Percentiles rank a stretch among this genome's conserved stretches.
phyloP scores from a whole-genome alignment of 371 early-diverging fungal genomes.

The Nosema muscidifuracis region DNA sequence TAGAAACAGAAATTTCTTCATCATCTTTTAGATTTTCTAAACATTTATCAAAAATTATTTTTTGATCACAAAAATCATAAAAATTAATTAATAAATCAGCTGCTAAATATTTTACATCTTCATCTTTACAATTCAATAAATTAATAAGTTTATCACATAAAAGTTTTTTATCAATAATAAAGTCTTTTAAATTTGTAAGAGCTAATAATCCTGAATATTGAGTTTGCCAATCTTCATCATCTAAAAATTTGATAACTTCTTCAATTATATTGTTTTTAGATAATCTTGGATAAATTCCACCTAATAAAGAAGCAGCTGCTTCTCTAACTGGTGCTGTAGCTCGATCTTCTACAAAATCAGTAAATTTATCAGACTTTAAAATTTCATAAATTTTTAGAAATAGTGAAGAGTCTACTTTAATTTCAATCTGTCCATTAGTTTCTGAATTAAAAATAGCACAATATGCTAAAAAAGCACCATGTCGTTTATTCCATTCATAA shows the following conservation, averaged over 20 bases:
- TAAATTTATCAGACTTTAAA: conserved; percentile 61
- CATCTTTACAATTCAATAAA: conserved; percentile 53
- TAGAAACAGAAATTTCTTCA: conserved; percentile 53
- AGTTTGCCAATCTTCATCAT: conserved; percentile 59
- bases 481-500: conserved; percentile 58
- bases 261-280: conserved; percentile 31
- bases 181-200: conserved; percentile 31
- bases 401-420: conserved; percentile 24
- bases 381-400: conserved; percentile 54
- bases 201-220: conserved; percentile 60
- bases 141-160: conserved; percentile 22
- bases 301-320: conserved; percentile 51
- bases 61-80: conserved; percentile 2
- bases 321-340: conserved; percentile 61
- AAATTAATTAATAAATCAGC: conserved; percentile 53
- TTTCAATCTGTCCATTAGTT: conserved; percentile 26
- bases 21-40: conserved; percentile 54
- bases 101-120: conserved; percentile 60
- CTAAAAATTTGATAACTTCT: conserved; percentile 35
- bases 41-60: conserved; percentile 37
- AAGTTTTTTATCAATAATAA: conserved; percentile 24
- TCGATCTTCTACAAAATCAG: conserved; percentile 60
- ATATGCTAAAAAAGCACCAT: conserved; percentile 56
- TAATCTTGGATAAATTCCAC: conserved; percentile 41
- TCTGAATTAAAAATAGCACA: conserved; percentile 33